phyloP scores from a whole-genome alignment of 1,284 basidiomycete genomes.

The Ceratobasidium sp. region DNA sequence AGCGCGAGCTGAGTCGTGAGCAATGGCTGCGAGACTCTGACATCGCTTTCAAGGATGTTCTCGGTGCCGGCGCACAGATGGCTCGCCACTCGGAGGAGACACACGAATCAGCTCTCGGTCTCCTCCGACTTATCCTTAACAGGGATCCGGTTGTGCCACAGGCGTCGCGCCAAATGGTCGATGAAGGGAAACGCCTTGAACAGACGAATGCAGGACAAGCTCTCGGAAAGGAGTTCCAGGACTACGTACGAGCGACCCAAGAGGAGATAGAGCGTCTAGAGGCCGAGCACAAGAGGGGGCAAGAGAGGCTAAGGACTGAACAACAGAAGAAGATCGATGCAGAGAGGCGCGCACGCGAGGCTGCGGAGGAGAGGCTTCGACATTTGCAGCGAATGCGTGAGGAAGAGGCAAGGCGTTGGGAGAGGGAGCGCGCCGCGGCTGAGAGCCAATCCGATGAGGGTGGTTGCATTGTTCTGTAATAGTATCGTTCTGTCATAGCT shows the following conservation, averaged over 20 bases:
- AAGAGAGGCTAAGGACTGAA: neutral
- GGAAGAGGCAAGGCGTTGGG: no score
- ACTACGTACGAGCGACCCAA: neutral
- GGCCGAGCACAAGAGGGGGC: neutral
- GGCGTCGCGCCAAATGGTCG: slow-evolving; percentile 1
- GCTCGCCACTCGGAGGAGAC: slow-evolving; percentile 12
- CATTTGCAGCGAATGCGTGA: no score
- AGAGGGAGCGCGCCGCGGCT: no score
- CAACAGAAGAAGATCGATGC: no score
- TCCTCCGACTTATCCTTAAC: neutral
- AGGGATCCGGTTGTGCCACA: neutral
- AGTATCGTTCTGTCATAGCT: no score
- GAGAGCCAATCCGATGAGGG: no score
- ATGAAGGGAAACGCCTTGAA: neutral
- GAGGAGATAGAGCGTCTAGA: neutral
- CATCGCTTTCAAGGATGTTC: neutral
- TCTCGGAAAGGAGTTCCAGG: neutral
- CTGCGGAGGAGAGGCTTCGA: no score
- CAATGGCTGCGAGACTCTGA: slow-evolving; percentile 52
- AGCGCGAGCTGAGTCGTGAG: slow-evolving; percentile 51
- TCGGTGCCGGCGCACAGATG: neutral
- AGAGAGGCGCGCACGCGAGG: no score
- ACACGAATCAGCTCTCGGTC: neutral
- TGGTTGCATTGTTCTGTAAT: no score
- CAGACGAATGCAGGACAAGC: neutral